These are phyloP conservation scores for Huntiella moniliformis DNA, from an alignment of 2,329 filamentous ascomycete species.

Conservation along the genomic window DNA sequence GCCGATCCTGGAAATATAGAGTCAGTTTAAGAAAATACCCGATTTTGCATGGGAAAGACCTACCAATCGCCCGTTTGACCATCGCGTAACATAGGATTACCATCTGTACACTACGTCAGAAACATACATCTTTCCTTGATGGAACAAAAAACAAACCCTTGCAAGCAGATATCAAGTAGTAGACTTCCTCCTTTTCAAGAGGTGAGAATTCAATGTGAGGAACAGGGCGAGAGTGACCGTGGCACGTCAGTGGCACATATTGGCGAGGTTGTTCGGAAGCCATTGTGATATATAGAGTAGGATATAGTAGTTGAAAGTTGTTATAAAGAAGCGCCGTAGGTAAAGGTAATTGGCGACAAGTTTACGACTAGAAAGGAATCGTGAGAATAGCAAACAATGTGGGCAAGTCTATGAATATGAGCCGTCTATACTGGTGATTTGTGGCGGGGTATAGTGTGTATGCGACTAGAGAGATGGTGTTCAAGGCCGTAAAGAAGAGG, in stretches of 20 bases:
- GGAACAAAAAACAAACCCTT: conserved; percentile 39
- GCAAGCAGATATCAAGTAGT: conserved; percentile 85
- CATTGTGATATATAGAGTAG: conserved; percentile 3
- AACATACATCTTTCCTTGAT: background rate
- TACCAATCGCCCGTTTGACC: conserved; percentile 57
- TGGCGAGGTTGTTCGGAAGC: conserved; percentile 24
- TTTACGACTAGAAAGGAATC: too few species aligned
- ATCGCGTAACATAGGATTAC: conserved; percentile 95
- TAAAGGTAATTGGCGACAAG: too few species aligned
- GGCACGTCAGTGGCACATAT: conserved; percentile 80
- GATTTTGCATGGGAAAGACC: too few species aligned
- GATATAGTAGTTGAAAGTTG: too few species aligned
- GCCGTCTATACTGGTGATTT: too few species aligned
- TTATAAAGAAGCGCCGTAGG: too few species aligned
- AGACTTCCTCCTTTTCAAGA: conserved; percentile 62
- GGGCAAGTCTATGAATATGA: too few species aligned
- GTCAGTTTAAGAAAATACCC: conserved; percentile 7
- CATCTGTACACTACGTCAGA: conserved; percentile 38
- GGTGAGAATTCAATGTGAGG: conserved; percentile 82
- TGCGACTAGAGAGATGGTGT: too few species aligned
- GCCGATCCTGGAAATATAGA: conserved; percentile 53
- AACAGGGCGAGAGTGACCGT: conserved; percentile 82
- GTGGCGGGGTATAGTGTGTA: too few species aligned
- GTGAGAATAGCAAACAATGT: too few species aligned
- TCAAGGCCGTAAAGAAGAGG: too few species aligned